A percentile compares a stretch with the other conserved stretches of the same genome.
Evolutionary conservation across 1,284 basidiomycete species (phyloP).

Genomic region (Pseudozyma pruni): DNA sequence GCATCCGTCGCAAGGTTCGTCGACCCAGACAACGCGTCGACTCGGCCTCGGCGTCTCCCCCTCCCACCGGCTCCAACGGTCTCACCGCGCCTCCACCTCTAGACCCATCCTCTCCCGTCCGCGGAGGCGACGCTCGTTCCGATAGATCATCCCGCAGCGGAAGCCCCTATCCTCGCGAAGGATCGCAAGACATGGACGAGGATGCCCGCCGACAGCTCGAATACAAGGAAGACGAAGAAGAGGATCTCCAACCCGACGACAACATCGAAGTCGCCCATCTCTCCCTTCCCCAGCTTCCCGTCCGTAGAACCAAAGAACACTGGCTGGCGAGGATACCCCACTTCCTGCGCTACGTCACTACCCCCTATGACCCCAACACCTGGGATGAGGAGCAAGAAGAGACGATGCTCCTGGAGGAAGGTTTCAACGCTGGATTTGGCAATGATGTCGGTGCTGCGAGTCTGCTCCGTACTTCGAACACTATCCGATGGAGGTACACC

Average conservation of each 20-base stretch:
- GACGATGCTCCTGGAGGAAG: conserved; percentile 61
- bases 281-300: conserved; percentile 53
- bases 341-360: conserved; percentile 60
- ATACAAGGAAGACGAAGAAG: conserved; percentile 69
- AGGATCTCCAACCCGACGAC: conserved; percentile 72
- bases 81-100: conserved; percentile 26
- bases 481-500: conserved; percentile 87
- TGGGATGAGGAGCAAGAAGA: conserved; percentile 61
- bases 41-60: conserved; percentile 37
- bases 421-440: conserved; percentile 70
- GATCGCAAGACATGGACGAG: conserved; percentile 45
- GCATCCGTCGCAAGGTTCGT: conserved; percentile 32
- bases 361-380: conserved; percentile 52
- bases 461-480: conserved; percentile 83
- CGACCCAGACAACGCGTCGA: conserved; percentile 38
- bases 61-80: conserved; percentile 24
- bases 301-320: conserved; percentile 62
- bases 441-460: conserved; percentile 67
- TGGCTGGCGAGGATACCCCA: conserved; percentile 64
- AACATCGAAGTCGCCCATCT: conserved; percentile 72
- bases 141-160: conserved; percentile 32
- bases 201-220: conserved; percentile 52
- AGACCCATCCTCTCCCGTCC: conserved; percentile 20
- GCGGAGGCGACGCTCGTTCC: conserved; percentile 23
- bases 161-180: conserved; percentile 32